Conservation (phyloP, 164 flowering plant species). For the Chimonanthus praecox region DNA sequence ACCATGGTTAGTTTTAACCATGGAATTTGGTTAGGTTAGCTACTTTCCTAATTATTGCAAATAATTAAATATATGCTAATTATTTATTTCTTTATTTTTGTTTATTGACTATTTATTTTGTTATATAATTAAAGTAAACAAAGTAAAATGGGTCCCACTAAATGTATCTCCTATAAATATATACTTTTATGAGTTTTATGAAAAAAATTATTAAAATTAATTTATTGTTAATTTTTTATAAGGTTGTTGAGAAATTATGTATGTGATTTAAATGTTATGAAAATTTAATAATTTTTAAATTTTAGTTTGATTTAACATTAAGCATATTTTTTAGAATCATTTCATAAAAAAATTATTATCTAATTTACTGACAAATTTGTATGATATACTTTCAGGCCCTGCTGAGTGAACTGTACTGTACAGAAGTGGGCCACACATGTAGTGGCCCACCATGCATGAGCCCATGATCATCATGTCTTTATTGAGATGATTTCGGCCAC, state of each 20-base stretch:
- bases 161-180: not conserved
- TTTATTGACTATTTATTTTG: not conserved
- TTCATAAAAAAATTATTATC: too few relatives aligned
- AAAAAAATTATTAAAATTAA: too few relatives aligned
- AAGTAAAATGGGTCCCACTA: not conserved
- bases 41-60: conserved; percentile 10
- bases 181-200: too few relatives aligned
- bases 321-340: too few relatives aligned
- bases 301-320: too few relatives aligned
- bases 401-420: too few relatives aligned
- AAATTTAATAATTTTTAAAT: too few relatives aligned
- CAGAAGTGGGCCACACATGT: not conserved
- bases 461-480: not conserved
- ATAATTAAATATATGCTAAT: not conserved
- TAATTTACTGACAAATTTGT: too few relatives aligned
- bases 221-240: too few relatives aligned
- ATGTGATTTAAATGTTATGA: too few relatives aligned
- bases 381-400: too few relatives aligned
- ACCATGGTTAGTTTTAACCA: conserved; percentile 32
- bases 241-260: too few relatives aligned
- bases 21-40: not conserved
- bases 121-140: not conserved
- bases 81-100: not conserved
- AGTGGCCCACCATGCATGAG: not conserved
- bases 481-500: not conserved